Evolutionary conservation across 169 alveolate genomes (phyloP).

Genomic region (Neospora caninum): DNA sequence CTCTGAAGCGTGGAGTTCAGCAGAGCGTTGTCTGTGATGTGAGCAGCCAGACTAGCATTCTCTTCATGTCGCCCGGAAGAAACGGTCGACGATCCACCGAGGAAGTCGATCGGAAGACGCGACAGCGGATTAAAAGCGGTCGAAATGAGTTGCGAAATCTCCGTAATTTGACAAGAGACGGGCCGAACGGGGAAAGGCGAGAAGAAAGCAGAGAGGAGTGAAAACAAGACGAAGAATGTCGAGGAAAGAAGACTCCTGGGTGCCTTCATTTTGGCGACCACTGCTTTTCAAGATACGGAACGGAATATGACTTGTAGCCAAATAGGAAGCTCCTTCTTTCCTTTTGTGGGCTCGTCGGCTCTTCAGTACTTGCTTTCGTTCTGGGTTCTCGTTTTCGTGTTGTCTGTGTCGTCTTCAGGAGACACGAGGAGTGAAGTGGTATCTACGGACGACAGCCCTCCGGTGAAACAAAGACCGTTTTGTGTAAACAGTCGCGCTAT

Average conservation of each 20-base stretch:
- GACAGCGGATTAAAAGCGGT: background rate
- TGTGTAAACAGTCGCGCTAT: no score
- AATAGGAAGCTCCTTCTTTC: no score
- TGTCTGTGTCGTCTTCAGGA: no score
- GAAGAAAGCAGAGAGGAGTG: background rate
- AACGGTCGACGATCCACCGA: background rate
- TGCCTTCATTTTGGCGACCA: background rate
- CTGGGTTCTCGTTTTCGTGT: no score
- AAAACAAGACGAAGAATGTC: background rate
- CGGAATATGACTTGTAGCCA: no score
- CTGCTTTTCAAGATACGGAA: no score
- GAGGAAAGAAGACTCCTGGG: background rate
- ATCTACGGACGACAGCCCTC: no score
- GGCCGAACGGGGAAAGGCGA: background rate
- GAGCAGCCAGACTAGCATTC: background rate
- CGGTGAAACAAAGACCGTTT: no score
- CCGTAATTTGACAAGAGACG: background rate
- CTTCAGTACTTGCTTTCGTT: no score
- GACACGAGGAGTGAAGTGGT: no score
- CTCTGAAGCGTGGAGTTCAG: background rate
- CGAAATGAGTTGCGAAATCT: constrained; percentile 14
- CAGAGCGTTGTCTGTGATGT: background rate
- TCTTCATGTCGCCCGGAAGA: background rate
- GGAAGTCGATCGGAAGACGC: background rate
- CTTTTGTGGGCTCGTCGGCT: no score